Evolutionary conservation across 2,329 filamentous ascomycete genomes (phyloP), one percentile per base, ranked within the genome.

Genomic region (Pestalotiopsis sp.): DNA sequence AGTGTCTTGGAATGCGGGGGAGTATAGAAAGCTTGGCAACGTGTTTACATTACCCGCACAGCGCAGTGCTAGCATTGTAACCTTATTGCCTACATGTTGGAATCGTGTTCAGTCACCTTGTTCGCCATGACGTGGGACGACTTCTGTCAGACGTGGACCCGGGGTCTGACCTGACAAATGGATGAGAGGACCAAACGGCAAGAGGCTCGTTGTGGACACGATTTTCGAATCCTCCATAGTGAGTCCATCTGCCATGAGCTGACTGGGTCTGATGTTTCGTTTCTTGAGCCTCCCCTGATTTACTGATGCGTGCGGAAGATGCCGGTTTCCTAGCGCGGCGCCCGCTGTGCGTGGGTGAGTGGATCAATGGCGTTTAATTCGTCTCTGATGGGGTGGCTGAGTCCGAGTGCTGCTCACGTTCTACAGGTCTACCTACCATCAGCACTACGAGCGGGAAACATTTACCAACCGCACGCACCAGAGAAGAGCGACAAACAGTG

Each of bases 11-110:
- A 22, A 11, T 13, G 58, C 58, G 61, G 17, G 14, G 24, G 61
- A 52, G 38, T 64, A 64, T 64, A 64, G 20, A 30, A 64, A 64
- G 61, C 61, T 64, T 64, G 61, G 61, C 40, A 39, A 11, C 20
- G 17, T 7, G 5, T 48, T 38, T 44, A 35, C 30, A 35, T 35
- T 24, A 22, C 20, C 14, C 26, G 38, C 10, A 22, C 24, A 26
- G 26, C 40, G 20, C 44, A 52, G n/a, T 20, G 17, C 44, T n/a
- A n/a, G 14, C 17, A 52, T 20, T 9, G 44, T 52, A 52, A 17
- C 30, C 30, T 35, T 35, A 35, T 35, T 35, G 9, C 30, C 30
- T 35, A 35, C 30, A 35, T 35, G 30, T 35, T 35, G 30, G 7
- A 35, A 35, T 35, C 30, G 30, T 35, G 30, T 2, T 35, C 30